phyloP scores from a whole-genome alignment of 2,329 filamentous ascomycete species.

The Penicillium janthinellum region DNA sequence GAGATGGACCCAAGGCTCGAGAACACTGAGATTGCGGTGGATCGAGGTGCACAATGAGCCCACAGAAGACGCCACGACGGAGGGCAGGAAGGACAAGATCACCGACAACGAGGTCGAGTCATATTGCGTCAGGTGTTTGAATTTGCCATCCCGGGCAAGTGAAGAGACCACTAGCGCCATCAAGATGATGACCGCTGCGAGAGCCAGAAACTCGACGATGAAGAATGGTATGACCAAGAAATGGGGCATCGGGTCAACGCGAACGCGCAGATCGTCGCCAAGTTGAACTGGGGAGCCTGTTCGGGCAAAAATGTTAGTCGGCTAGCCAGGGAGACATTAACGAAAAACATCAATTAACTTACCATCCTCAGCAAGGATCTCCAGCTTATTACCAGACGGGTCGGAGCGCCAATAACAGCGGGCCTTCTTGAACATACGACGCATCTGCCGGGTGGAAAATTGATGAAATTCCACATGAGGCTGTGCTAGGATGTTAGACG shows the following conservation, averaged over 20 bases:
- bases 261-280: slow-evolving; percentile 27
- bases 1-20: slow-evolving; percentile 41
- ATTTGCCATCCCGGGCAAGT: slow-evolving; percentile 31
- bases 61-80: slow-evolving; percentile 36
- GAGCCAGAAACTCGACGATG: slow-evolving; percentile 36
- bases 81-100: slow-evolving; percentile 35
- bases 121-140: slow-evolving; percentile 36
- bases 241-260: slow-evolving; percentile 36
- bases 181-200: slow-evolving; percentile 34
- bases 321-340: not conserved
- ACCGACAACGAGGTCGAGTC: slow-evolving; percentile 37
- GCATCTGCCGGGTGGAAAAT: slow-evolving; percentile 37
- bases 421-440: slow-evolving; percentile 32
- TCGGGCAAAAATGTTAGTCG: not conserved
- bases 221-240: slow-evolving; percentile 39
- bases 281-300: slow-evolving; percentile 29
- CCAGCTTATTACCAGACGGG: slow-evolving; percentile 30
- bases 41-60: slow-evolving; percentile 38
- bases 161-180: slow-evolving; percentile 35
- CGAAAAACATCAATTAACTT: not conserved
- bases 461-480: slow-evolving; percentile 34
- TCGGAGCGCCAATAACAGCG: slow-evolving; percentile 34
- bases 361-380: slow-evolving; percentile 35
- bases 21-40: slow-evolving; percentile 37
- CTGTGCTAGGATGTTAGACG: slow-evolving; percentile 31